Conservation (phyloP, 257 asterid genomes). For the Perilla frutescens region DNA sequence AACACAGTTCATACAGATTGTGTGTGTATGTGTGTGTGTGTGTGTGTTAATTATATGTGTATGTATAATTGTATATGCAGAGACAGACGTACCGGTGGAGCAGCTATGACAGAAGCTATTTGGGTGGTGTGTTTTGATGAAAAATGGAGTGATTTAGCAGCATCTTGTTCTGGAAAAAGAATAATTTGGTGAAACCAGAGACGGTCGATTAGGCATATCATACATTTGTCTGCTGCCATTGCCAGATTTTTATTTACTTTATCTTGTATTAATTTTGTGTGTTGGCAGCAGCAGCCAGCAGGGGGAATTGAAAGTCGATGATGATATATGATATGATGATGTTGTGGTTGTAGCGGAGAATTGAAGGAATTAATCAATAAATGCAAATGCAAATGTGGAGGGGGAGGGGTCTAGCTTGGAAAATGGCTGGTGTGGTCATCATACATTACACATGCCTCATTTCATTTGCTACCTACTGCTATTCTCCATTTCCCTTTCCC, state of each 20-base stretch:
- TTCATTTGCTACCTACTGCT: too few relatives aligned
- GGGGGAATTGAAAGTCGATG: too few relatives aligned
- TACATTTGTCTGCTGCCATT: slow-evolving; percentile 55
- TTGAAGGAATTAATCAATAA: neutral
- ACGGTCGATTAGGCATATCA: slow-evolving; percentile 44
- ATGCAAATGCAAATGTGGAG: neutral
- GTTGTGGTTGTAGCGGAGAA: neutral
- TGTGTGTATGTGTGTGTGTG: neutral
- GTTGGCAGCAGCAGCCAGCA: neutral
- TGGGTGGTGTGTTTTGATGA: slow-evolving; percentile 30
- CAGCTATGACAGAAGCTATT: slow-evolving; percentile 22
- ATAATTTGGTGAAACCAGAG: slow-evolving; percentile 63
- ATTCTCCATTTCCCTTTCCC: too few relatives aligned
- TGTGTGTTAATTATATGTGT: neutral
- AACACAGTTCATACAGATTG: neutral
- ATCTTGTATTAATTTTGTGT: neutral
- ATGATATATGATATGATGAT: neutral
- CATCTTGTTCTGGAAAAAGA: slow-evolving; percentile 33
- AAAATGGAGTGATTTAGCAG: slow-evolving; percentile 23
- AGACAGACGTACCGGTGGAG: slow-evolving; percentile 37
- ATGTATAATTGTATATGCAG: too few relatives aligned
- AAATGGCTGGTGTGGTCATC: neutral
- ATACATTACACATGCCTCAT: too few relatives aligned
- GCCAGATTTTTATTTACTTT: neutral
- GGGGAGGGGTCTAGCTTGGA: neutral